These are phyloP conservation scores for Saccharum officinarum DNA, from an alignment of 176 grass and related monocot genomes.

Conservation along the genomic window DNA sequence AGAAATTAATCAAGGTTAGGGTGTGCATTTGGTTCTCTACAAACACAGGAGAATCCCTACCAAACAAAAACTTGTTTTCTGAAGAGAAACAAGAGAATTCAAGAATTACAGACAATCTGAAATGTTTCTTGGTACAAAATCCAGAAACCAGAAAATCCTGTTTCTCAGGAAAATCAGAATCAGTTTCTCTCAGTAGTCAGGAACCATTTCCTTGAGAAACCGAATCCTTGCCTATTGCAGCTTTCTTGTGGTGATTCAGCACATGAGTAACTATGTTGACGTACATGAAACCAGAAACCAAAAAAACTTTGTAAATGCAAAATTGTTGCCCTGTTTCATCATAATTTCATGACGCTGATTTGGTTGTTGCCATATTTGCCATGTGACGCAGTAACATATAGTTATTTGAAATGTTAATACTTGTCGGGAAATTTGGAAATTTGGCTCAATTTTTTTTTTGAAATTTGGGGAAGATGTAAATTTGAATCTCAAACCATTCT, in stretches of 20 bases:
- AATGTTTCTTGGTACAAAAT: background rate
- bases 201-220: background rate
- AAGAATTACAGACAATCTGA: background rate
- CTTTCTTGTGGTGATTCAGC: background rate
- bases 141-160: background rate
- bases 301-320: background rate
- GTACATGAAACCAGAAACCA: background rate
- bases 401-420: constrained; percentile 18
- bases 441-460: no score
- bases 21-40: background rate
- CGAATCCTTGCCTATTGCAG: background rate
- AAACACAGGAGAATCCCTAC: background rate
- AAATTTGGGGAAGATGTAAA: background rate
- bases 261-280: background rate
- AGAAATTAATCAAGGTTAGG: background rate
- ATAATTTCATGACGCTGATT: constrained; percentile 4
- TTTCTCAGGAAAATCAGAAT: background rate
- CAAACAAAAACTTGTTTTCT: background rate
- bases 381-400: constrained; percentile 1
- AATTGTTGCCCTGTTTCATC: constrained; percentile 16
- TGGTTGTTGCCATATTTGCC: constrained; percentile 6
- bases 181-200: background rate
- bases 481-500: background rate
- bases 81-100: background rate
- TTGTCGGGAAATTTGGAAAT: constrained; percentile 16